Evolutionary conservation across 179 eudicot genomes (phyloP), one percentile per base, ranked within the genome.

Genomic region (Corrigiola litoralis): DNA sequence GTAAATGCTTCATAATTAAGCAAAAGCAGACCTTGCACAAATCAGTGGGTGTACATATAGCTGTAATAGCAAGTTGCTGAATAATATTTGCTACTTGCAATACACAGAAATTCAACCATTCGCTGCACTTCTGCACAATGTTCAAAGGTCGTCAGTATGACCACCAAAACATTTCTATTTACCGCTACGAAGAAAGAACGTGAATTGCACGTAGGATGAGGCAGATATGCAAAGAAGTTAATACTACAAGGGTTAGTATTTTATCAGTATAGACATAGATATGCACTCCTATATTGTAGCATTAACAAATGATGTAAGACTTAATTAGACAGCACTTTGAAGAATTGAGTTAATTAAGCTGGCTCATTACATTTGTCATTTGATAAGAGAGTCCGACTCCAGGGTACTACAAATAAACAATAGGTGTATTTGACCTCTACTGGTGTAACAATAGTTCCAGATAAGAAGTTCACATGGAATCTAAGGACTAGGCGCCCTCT

Each of bases 381-480:
- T 40, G 44, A 12, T 10, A 10, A 40, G 16, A 40, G 14, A 40
- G 44, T 4, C 1, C 11, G 28, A 44, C 52, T 53, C 47, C 61
- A 53, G 38, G 6, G 24, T 21, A 67, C 13, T 23, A 56, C 0
- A 1, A 56, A 55, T 29, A 54, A 50, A 12, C 16, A 49, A 37
- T 9, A 49, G 36, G 42, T 37, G 16, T 51, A 33, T 56, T 67
- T 58, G 63, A 67, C 63, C 54, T 57, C 8, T 31, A 6, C 36
- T 67, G 0, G 10, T 42, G 47, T 47, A 21, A n/a, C 34, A 68
- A 27, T 17, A 9, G 16, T 0, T 41, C 4, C 1, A 61, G 54
- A 61, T 31, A 61, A 61, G 49, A 61, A 23, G 11, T 61, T 69
- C 67, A 69, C 73, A 69, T 69, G 73, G 31, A 69, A 61, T 48